Evolutionary conservation across 2,329 filamentous ascomycete species (phyloP).

Genomic region (Apiospora hydei): DNA sequence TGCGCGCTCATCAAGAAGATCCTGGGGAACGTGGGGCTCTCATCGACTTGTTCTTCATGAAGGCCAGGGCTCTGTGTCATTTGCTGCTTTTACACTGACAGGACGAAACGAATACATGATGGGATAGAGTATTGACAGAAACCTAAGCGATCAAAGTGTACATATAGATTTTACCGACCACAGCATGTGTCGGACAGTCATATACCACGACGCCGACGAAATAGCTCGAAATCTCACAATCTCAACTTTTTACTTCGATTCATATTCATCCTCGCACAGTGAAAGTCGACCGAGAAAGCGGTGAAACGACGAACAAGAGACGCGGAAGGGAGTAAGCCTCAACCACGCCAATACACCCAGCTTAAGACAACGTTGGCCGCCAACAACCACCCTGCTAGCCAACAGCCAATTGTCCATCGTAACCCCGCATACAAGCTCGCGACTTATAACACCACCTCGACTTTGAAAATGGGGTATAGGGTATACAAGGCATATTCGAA

Average conservation of each 20-base stretch:
- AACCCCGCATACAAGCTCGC: background rate
- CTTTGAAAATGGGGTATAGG: constrained; percentile 1
- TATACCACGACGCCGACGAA: background rate
- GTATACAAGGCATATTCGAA: background rate
- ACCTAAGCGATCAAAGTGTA: background rate
- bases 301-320: background rate
- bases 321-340: background rate
- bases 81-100: background rate
- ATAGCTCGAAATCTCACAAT: background rate
- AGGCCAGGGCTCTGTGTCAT: too few species aligned
- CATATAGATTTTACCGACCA: background rate
- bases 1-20: background rate
- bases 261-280: background rate
- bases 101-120: background rate
- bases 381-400: background rate
- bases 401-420: background rate
- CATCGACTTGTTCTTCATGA: too few species aligned
- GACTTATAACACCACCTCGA: background rate
- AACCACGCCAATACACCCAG: background rate
- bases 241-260: background rate
- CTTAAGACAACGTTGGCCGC: background rate
- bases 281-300: constrained; percentile 15
- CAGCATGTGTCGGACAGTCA: background rate
- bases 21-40: constrained; percentile 18
- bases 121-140: background rate